Evolutionary conservation across 805 yeast genomes (phyloP).

Genomic region (Saccharomycopsis sp.): DNA sequence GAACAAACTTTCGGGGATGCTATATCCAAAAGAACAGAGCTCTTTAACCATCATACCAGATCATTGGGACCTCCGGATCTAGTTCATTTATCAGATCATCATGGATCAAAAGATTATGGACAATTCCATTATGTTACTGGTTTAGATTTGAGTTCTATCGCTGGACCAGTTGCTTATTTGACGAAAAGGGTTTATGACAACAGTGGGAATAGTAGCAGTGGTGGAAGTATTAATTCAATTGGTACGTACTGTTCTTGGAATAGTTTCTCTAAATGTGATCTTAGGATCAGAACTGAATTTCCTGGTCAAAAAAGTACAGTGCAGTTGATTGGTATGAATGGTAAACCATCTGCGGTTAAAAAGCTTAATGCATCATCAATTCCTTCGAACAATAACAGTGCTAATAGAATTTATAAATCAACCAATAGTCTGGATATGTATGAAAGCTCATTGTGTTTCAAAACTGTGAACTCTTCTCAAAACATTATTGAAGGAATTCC

Average conservation of each 20-base stretch:
- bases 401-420: background rate
- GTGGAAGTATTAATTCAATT: slow-evolving; percentile 25
- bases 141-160: slow-evolving; percentile 39
- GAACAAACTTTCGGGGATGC: slow-evolving; percentile 14
- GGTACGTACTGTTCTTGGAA: slow-evolving; percentile 64
- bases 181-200: slow-evolving; percentile 39
- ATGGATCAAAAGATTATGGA: slow-evolving; percentile 26
- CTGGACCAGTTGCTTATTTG: slow-evolving; percentile 46
- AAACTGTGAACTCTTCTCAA: background rate
- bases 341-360: slow-evolving; percentile 14
- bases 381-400: background rate
- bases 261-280: slow-evolving; percentile 60
- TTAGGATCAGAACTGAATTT: slow-evolving; percentile 52
- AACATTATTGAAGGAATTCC: slow-evolving; percentile 23
- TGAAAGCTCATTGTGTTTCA: slow-evolving; percentile 1
- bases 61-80: slow-evolving; percentile 61
- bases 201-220: slow-evolving; percentile 44
- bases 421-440: background rate
- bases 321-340: slow-evolving; percentile 15
- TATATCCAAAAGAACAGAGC: slow-evolving; percentile 12
- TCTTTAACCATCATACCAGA: slow-evolving; percentile 7
- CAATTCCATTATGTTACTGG: slow-evolving; percentile 47
- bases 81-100: slow-evolving; percentile 35
- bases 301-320: slow-evolving; percentile 29
- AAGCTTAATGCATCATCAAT: background rate